Evolutionary conservation across 2,329 filamentous ascomycete species (phyloP).

Genomic region (Lecanicillium sp.): DNA sequence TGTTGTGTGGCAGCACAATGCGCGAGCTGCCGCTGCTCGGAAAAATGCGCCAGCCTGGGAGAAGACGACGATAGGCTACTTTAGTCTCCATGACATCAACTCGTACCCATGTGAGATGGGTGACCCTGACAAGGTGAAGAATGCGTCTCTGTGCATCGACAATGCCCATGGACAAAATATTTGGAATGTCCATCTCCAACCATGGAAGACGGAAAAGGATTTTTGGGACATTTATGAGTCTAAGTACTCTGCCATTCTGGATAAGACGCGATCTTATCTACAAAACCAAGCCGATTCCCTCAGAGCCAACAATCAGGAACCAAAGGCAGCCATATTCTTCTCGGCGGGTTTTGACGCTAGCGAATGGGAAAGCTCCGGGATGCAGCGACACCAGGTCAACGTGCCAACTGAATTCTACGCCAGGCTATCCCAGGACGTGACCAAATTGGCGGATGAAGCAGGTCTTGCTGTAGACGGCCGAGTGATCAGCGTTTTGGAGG

Average conservation of each 20-base stretch:
- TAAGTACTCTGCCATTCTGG: slow-evolving; percentile 67
- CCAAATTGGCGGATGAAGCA: slow-evolving; percentile 72
- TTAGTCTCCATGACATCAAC: slow-evolving; percentile 96
- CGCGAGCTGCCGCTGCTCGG: slow-evolving; percentile 49
- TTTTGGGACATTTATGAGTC: slow-evolving; percentile 86
- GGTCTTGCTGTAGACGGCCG: slow-evolving; percentile 71
- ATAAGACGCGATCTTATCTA: slow-evolving; percentile 76
- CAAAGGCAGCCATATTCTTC: slow-evolving; percentile 84
- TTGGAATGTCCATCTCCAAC: slow-evolving; percentile 91
- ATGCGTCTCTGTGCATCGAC: slow-evolving; percentile 89
- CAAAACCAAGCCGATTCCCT: slow-evolving; percentile 61
- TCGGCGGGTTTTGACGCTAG: slow-evolving; percentile 96
- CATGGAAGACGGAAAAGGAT: slow-evolving; percentile 73
- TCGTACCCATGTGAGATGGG: slow-evolving; percentile 93
- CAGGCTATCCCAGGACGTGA: slow-evolving; percentile 76
- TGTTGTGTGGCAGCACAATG: slow-evolving; percentile 87
- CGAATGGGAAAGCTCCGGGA: slow-evolving; percentile 83
- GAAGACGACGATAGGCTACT: slow-evolving; percentile 86
- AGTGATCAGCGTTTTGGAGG: slow-evolving; percentile 88
- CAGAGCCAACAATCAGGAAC: slow-evolving; percentile 46
- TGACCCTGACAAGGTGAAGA: slow-evolving; percentile 88
- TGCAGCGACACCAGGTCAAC: slow-evolving; percentile 94
- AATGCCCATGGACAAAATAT: slow-evolving; percentile 89
- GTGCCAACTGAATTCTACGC: slow-evolving; percentile 97
- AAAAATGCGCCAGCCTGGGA: slow-evolving; percentile 71